phyloP scores from a whole-genome alignment of 2,329 filamentous ascomycete genomes.

The Hymenoscyphus occultus region DNA sequence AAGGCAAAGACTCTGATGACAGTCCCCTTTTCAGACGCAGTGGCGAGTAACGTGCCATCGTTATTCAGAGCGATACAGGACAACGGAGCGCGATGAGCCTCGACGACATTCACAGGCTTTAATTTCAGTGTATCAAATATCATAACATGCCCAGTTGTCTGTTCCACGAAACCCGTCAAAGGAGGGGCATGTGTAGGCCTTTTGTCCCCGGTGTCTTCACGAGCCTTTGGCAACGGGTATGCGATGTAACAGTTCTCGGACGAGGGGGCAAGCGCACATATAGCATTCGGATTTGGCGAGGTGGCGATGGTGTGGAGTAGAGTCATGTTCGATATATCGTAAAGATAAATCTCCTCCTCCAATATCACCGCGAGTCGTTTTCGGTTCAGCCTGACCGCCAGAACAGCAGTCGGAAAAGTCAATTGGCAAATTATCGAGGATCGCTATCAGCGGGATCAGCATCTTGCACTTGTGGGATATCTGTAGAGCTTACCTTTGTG shows the following conservation, averaged over 20 bases:
- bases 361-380: conserved; percentile 91
- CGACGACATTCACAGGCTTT: conserved; percentile 91
- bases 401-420: conserved; percentile 93
- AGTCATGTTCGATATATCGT: conserved; percentile 98
- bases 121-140: conserved; percentile 87
- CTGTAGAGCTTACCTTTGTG: conserved; percentile 68
- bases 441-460: conserved; percentile 43
- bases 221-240: conserved; percentile 78
- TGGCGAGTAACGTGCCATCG: conserved; percentile 87
- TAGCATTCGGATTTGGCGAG: conserved; percentile 86
- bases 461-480: not conserved
- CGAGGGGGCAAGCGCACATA: conserved; percentile 88
- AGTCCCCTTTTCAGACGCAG: conserved; percentile 94
- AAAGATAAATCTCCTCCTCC: conserved; percentile 95
- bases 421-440: conserved; percentile 93
- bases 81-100: conserved; percentile 88
- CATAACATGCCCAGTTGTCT: conserved; percentile 86
- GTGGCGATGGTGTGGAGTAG: conserved; percentile 89
- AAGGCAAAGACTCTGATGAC: conserved; percentile 96
- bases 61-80: conserved; percentile 90
- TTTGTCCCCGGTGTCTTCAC: conserved; percentile 54
- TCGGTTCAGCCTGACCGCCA: conserved; percentile 89
- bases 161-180: conserved; percentile 70
- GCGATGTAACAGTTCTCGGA: conserved; percentile 95
- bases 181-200: conserved; percentile 83